Conservation (phyloP, 1,139 yeast genomes). For the Debaryomyces robertsiae region DNA sequence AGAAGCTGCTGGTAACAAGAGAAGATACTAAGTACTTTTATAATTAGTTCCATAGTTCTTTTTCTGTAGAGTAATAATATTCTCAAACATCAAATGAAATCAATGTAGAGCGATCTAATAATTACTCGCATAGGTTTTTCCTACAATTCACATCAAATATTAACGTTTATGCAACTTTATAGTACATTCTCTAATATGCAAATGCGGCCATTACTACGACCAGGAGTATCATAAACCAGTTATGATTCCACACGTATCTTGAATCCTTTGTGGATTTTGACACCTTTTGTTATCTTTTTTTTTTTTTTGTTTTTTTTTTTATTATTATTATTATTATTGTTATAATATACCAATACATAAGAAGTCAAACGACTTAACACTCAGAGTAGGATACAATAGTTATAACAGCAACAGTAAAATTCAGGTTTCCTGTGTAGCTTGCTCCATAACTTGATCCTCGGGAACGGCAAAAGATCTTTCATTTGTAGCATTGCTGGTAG, state of each 20-base stretch:
- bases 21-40: slow-evolving; percentile 57
- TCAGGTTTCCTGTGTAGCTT: slow-evolving; percentile 48
- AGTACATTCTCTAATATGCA: slow-evolving; percentile 3
- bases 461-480: slow-evolving; percentile 76
- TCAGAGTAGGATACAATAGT: too few species aligned
- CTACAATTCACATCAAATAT: too few species aligned
- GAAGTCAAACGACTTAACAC: slow-evolving; percentile 4
- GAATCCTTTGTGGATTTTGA: neutral
- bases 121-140: neutral
- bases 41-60: slow-evolving; percentile 9
- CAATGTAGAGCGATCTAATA: neutral
- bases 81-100: neutral
- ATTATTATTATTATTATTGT: slow-evolving; percentile 21
- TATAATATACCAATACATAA: slow-evolving; percentile 16
- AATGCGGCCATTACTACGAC: slow-evolving; percentile 1
- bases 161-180: neutral
- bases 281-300: slow-evolving; percentile 14
- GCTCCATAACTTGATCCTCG: slow-evolving; percentile 75
- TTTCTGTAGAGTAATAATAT: slow-evolving; percentile 3
- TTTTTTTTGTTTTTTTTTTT: slow-evolving; percentile 21
- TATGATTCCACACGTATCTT: slow-evolving; percentile 4
- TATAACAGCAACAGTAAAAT: too few species aligned
- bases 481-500: slow-evolving; percentile 34
- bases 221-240: neutral
- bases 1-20: slow-evolving; percentile 75